Percentiles rank a stretch among this genome's conserved stretches.
Evolutionary conservation across 768 basidiomycete species (phyloP).

Genomic region (Chlorophyllum brunneum): DNA sequence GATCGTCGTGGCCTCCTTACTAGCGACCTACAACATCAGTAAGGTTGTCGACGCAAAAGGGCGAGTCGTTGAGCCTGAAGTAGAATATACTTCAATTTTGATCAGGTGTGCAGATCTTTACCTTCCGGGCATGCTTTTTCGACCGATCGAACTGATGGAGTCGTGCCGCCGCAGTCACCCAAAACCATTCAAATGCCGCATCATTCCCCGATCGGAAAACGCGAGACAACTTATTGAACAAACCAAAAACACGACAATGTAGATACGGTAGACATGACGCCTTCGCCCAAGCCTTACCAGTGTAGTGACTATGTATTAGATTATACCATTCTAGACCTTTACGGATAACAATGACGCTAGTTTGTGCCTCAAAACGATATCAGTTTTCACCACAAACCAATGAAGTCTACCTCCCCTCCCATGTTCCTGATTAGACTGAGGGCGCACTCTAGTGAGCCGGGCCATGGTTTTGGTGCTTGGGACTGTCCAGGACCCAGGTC

Average conservation of each 20-base stretch:
- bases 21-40: constrained; percentile 35
- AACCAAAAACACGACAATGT: not conserved
- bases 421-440: constrained; percentile 29
- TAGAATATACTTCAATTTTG: constrained; percentile 30
- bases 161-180: constrained; percentile 29
- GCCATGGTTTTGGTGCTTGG: constrained; percentile 1
- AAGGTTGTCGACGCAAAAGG: constrained; percentile 34
- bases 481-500: constrained; percentile 2
- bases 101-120: constrained; percentile 27
- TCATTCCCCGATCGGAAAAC: constrained; percentile 30
- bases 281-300: not conserved
- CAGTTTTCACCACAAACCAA: constrained; percentile 47
- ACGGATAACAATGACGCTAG: no score
- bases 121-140: constrained; percentile 4
- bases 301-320: constrained; percentile 4
- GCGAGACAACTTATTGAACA: constrained; percentile 26
- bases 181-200: constrained; percentile 35
- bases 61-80: constrained; percentile 25
- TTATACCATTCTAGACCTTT: no score
- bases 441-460: constrained; percentile 30
- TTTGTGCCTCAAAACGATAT: not conserved
- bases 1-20: constrained; percentile 37
- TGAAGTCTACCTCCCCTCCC: constrained; percentile 33
- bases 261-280: not conserved
- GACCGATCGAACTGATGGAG: not conserved